Base-by-base conservation (phyloP, 2,329 filamentous ascomycete genomes). In the Neurospora sp. region DNA sequence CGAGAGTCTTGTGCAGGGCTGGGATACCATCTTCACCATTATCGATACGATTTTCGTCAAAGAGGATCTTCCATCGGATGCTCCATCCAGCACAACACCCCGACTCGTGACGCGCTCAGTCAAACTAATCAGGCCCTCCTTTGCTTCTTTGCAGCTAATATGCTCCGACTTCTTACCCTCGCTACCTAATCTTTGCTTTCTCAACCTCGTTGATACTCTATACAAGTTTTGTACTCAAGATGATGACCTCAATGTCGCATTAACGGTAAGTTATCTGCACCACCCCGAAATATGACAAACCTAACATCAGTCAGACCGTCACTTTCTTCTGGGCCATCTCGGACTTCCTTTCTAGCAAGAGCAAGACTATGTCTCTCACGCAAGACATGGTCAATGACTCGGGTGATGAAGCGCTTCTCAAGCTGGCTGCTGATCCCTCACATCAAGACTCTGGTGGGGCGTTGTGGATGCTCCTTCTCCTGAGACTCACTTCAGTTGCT, bases 301-400 rank as follows among this genome's bases (percentile, higher is more conserved):
- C 68, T 75, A 69, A 68, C 71, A 43, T 38, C 40, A 67, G 28
- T 3, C 68, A 93, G 88, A 96, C 94, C 1, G 92, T 97, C 9
- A 97, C 95, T 0, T 96, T 97, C 77, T 97, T 97, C 79, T 97
- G 94, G 93, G 94, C 95, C 69, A 87, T 97, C 8, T 97, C 95
- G 0, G 94, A 97, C 78, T 96, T 94, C 73, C 84, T 98, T 4
- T 90, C 88, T 1, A 81, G 84, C 3, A 87, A 86, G 74, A 87
- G 84, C 69, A 84, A 83, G 70, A 83, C 85, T 0, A 85, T 90
- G 66, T 84, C 85, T 1, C 86, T 90, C 39, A 89, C 85, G 0
- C 81, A 85, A 62, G 83, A 84, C 68, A 82, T 90, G 71, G 83
- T 89, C 70, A 80, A 83, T 66, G 82, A 84, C 72, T 76, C 84